Percentiles rank a stretch among this genome's conserved stretches.
Conservation (phyloP, 2,329 filamentous ascomycete genomes). For the Cordyceps farinosa region DNA sequence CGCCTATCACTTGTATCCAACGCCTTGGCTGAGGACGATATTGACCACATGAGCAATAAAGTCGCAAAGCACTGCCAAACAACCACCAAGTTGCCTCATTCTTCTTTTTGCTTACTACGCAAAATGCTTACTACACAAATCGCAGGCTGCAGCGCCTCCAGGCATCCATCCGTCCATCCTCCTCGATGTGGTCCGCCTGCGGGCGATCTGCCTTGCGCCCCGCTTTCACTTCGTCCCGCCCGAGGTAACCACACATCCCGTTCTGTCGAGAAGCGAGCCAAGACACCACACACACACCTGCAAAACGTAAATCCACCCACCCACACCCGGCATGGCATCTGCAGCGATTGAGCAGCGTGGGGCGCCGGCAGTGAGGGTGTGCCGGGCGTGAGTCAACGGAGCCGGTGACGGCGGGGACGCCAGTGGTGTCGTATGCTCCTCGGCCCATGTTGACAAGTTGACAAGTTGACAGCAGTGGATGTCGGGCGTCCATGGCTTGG, state of each 20-base stretch:
- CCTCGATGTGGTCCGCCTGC: neutral
- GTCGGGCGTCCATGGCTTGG: too few species aligned
- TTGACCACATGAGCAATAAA: too few species aligned
- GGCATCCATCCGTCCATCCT: neutral
- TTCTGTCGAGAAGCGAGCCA: neutral
- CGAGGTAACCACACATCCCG: neutral
- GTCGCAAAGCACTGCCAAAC: too few species aligned
- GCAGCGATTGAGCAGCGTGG: neutral
- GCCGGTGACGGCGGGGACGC: neutral
- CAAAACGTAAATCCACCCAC: neutral
- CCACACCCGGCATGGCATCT: neutral
- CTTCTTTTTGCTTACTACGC: too few species aligned
- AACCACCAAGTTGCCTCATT: too few species aligned
- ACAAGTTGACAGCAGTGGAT: too few species aligned
- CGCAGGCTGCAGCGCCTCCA: neutral
- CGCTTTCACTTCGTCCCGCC: neutral
- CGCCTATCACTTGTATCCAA: too few species aligned
- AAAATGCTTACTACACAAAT: too few species aligned
- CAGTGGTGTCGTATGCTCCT: conserved; percentile 9
- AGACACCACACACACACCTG: neutral
- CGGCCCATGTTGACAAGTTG: conserved; percentile 3
- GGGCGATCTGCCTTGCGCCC: conserved; percentile 2
- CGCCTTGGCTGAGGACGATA: too few species aligned
- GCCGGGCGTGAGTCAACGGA: neutral
- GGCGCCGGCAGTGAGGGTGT: neutral